phyloP scores from a whole-genome alignment of 331 rosid genomes.

The Arachis monticola region DNA sequence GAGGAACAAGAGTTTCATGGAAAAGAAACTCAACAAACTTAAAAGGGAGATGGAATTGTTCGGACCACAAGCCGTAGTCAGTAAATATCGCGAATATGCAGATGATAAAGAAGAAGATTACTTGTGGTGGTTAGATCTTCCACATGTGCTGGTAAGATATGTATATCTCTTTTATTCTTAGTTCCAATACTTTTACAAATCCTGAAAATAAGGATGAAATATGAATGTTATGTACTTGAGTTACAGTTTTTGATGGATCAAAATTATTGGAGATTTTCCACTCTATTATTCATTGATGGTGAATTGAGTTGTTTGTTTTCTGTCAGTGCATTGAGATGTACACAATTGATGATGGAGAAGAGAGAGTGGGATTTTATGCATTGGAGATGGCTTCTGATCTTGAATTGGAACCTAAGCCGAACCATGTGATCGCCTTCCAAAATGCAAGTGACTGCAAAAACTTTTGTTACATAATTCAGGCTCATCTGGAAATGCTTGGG shows the following conservation, averaged over 20 bases:
- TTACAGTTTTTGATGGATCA: constrained; percentile 32
- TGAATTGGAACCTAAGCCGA: constrained; percentile 93
- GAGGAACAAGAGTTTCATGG: constrained; percentile 61
- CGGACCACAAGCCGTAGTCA: constrained; percentile 93
- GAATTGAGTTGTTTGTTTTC: constrained; percentile 34
- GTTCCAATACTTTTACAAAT: constrained; percentile 28
- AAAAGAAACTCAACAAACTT: constrained; percentile 80
- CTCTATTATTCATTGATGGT: constrained; percentile 17
- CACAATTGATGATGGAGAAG: constrained; percentile 66
- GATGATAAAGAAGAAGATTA: constrained; percentile 83
- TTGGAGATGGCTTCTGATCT: constrained; percentile 96
- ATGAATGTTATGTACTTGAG: constrained; percentile 6
- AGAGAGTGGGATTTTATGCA: constrained; percentile 85
- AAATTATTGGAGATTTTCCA: constrained; percentile 9
- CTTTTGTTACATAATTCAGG: constrained; percentile 82
- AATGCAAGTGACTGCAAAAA: constrained; percentile 83
- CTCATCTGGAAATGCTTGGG: constrained; percentile 88
- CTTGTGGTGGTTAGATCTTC: constrained; percentile 96
- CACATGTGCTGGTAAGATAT: constrained; percentile 68
- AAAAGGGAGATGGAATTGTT: constrained; percentile 95
- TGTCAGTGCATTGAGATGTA: constrained; percentile 91
- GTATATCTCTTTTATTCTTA: neutral
- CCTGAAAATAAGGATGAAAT: constrained; percentile 8
- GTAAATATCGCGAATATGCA: constrained; percentile 87
- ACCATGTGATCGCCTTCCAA: constrained; percentile 89